A percentile compares a stretch with the other conserved stretches of the same genome.
Evolutionary conservation across 371 early-diverging fungal species (phyloP).

Genomic region (Apophysomyces elegans): DNA sequence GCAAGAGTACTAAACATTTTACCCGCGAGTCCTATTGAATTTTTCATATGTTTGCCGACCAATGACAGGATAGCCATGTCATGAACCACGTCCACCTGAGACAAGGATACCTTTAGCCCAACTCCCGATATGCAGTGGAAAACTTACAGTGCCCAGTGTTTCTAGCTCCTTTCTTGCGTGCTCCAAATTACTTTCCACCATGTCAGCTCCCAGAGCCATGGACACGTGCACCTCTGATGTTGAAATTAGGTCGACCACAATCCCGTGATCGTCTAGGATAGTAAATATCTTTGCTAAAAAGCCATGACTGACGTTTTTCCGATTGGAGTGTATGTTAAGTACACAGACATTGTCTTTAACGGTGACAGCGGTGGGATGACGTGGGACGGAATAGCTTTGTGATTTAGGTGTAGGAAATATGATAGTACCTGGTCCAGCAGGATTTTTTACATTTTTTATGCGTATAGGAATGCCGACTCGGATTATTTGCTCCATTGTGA

Average conservation of each 20-base stretch:
- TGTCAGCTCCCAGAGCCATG: slow-evolving; percentile 84
- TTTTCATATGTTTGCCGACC: slow-evolving; percentile 95
- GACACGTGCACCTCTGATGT: slow-evolving; percentile 96
- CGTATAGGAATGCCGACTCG: slow-evolving; percentile 94
- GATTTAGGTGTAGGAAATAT: slow-evolving; percentile 70
- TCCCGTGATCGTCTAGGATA: slow-evolving; percentile 82
- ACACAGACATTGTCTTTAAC: slow-evolving; percentile 94
- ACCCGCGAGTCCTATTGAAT: slow-evolving; percentile 92
- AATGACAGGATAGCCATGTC: slow-evolving; percentile 95
- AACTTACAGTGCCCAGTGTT: slow-evolving; percentile 68
- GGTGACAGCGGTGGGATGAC: slow-evolving; percentile 93
- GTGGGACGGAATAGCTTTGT: slow-evolving; percentile 23
- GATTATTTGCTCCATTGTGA: slow-evolving; percentile 99
- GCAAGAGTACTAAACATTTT: slow-evolving; percentile 94
- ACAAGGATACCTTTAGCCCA: not conserved
- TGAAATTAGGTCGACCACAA: slow-evolving; percentile 94
- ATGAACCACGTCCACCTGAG: slow-evolving; percentile 69
- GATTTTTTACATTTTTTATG: slow-evolving; percentile 96
- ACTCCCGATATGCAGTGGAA: not conserved
- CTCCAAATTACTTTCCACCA: slow-evolving; percentile 64
- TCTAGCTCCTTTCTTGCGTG: slow-evolving; percentile 69
- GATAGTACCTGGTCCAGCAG: slow-evolving; percentile 88
- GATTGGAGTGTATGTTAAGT: slow-evolving; percentile 93
- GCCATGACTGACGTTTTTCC: slow-evolving; percentile 92
- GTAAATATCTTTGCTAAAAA: slow-evolving; percentile 94